Evolutionary conservation across 441 rosid genomes (phyloP).

Genomic region (Omphalea diandra): DNA sequence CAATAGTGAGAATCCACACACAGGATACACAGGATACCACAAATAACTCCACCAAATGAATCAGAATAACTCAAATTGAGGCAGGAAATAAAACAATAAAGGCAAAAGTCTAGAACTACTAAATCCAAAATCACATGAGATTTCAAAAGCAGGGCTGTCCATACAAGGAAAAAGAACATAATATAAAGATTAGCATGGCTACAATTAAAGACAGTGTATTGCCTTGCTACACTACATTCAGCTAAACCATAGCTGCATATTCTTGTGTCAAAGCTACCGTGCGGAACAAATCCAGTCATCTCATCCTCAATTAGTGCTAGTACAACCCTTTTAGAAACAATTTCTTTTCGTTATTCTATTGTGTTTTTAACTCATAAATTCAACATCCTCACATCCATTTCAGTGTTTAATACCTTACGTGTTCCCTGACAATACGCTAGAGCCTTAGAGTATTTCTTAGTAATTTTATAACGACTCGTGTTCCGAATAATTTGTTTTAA

Average conservation of each 20-base stretch:
- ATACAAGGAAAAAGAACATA: neutral
- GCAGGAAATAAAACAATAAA: neutral
- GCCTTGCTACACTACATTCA: neutral
- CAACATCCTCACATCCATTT: neutral
- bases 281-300: neutral
- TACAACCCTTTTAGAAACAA: neutral
- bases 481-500: too few species aligned
- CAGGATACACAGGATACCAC: neutral
- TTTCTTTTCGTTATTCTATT: too few species aligned
- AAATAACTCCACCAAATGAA: conserved; percentile 2
- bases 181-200: neutral
- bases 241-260: neutral
- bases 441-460: neutral
- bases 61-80: neutral
- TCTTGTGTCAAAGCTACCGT: neutral
- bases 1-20: conserved; percentile 12
- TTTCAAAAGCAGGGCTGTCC: neutral
- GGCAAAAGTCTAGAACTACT: neutral
- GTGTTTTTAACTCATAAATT: too few species aligned
- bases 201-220: neutral
- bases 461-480: neutral
- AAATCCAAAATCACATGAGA: neutral
- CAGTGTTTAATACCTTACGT: too few species aligned
- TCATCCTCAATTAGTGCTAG: too few species aligned
- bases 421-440: neutral